Evolutionary conservation across 116 monocot species (phyloP).

Genomic region (Trichopus zeylanicus): DNA sequence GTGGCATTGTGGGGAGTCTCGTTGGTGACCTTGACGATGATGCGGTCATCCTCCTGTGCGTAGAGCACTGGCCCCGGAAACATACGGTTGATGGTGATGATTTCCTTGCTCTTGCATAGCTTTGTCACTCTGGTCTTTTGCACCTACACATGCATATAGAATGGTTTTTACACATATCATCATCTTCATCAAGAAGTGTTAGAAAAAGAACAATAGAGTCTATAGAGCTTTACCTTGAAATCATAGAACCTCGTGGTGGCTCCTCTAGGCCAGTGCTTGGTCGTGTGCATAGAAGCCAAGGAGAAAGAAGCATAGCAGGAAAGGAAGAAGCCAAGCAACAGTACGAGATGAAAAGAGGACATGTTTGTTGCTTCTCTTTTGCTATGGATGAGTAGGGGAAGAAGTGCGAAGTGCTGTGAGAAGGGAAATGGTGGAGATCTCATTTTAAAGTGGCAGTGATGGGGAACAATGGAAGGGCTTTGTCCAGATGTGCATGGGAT

Average conservation of each 20-base stretch:
- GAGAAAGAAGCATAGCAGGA: slow-evolving; percentile 10
- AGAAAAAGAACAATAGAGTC: background rate
- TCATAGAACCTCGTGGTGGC: slow-evolving; percentile 35
- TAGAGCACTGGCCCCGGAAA: slow-evolving; percentile 41
- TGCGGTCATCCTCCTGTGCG: slow-evolving; percentile 39
- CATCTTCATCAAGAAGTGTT: background rate
- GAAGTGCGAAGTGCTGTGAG: too few species aligned
- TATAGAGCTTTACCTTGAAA: slow-evolving; percentile 28
- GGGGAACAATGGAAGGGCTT: background rate
- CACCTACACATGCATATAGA: slow-evolving; percentile 16
- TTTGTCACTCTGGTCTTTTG: slow-evolving; percentile 24
- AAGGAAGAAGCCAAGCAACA: slow-evolving; percentile 1
- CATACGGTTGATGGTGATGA: slow-evolving; percentile 40
- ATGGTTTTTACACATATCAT: too few species aligned
- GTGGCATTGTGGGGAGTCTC: slow-evolving; percentile 29
- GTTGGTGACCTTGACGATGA: slow-evolving; percentile 46
- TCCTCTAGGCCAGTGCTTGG: slow-evolving; percentile 26
- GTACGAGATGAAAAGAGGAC: background rate
- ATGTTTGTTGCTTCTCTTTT: background rate
- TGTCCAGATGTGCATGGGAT: background rate
- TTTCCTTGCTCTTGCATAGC: slow-evolving; percentile 31
- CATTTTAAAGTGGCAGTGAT: background rate
- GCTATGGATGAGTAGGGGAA: background rate
- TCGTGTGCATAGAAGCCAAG: background rate
- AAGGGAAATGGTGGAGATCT: too few species aligned